Base-by-base conservation (phyloP, 1,139 yeast genomes). In the Yamadazyma friedrichii region DNA sequence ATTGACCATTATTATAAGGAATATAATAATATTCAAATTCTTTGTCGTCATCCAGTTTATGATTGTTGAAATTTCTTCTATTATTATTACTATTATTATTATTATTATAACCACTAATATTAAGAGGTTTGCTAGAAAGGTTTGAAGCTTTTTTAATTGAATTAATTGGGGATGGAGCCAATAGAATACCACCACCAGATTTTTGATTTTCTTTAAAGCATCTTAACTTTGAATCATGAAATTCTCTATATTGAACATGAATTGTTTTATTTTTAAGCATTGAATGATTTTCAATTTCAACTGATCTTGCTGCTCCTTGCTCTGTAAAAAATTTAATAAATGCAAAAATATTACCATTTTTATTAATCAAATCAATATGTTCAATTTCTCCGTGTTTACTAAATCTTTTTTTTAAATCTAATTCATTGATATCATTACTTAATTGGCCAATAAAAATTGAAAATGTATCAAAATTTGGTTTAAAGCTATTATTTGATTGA, bases 361-460 rank as follows among this genome's bases (percentile, higher is more conserved):
- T 76, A 51, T 76, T 76, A n/a, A 73, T 61, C 31, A 84, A 74
- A 36, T 81, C 65, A 32, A 77, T 68, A 12, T 72, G 62, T 22
- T 72, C 79, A 35, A 88, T 76, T 29, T 64, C 62, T 1, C 97
- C 97, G 62, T 88, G 88, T 31, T 62, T 65, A 24, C 71, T 62
- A 59, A 88, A 88, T 46, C 91, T 71, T 39, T 74, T 76, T 26
- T 55, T 50, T 39, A 88, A 55, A 8, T 65, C 63, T n/a, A 73
- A 76, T 51, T 79, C 78, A 3, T 82, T 76, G 15, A 80, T 79
- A 12, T 65, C 58, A 4, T 70, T 63, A 48, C 71, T 78, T 38
- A 88, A 67, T 54, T 85, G 93, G 31, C 95, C 94, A 37, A 88
- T 80, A 62, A 84, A 88, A 10, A 89, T 71, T 1, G 95, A 82